phyloP scores from a whole-genome alignment of 352 stramenopile species.

The Plasmopara muralis region DNA sequence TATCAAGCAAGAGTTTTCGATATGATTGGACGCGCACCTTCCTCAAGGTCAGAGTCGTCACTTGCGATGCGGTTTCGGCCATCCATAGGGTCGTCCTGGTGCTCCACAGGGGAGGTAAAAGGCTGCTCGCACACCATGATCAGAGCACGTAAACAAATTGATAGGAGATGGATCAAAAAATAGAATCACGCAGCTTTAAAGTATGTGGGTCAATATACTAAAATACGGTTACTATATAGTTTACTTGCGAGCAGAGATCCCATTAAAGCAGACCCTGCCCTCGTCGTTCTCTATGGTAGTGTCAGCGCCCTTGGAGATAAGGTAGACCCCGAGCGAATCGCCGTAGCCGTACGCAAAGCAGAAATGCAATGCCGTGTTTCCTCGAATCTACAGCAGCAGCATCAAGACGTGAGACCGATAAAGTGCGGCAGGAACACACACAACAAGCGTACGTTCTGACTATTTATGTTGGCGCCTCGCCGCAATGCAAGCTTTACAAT shows the following conservation, averaged over 20 bases:
- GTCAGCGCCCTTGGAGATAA: conserved; percentile 85
- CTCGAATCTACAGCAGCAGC: conserved; percentile 35
- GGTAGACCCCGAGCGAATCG: conserved; percentile 80
- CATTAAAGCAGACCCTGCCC: conserved; percentile 55
- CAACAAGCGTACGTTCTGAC: conserved; percentile 46
- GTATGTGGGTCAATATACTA: background rate
- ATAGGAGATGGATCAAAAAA: too few species aligned
- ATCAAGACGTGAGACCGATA: background rate
- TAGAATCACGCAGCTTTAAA: too few species aligned
- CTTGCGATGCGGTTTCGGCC: conserved; percentile 23
- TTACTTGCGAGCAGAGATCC: conserved; percentile 39
- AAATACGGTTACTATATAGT: conserved; percentile 1
- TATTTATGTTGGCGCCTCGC: conserved; percentile 84
- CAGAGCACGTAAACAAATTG: background rate
- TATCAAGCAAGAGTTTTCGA: background rate
- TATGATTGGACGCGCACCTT: conserved; percentile 31
- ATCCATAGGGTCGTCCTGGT: conserved; percentile 20
- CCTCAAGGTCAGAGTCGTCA: conserved; percentile 73
- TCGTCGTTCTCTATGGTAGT: conserved; percentile 62
- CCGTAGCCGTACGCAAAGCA: conserved; percentile 87
- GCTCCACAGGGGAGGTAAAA: conserved; percentile 6
- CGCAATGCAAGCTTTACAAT: conserved; percentile 83
- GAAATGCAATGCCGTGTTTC: conserved; percentile 88
- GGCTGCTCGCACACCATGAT: conserved; percentile 56
- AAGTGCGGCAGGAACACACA: background rate